Percentiles rank a stretch among this genome's conserved stretches.
These are phyloP conservation scores for Colletotrichum melonis DNA, from an alignment of 2,329 filamentous ascomycete genomes.

Conservation along the genomic window DNA sequence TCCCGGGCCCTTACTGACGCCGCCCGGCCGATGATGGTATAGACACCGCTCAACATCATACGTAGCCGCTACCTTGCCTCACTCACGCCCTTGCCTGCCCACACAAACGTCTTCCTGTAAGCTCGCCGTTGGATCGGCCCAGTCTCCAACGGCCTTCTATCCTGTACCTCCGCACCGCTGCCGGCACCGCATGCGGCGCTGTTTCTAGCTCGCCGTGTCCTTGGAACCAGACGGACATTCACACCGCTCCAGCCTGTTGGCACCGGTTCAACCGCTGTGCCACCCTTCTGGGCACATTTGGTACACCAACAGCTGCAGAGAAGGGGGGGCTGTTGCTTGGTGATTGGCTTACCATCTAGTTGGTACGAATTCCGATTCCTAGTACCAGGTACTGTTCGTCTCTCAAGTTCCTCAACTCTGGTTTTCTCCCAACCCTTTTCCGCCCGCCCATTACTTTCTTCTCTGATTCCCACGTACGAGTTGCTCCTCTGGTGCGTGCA, in stretches of 20 bases:
- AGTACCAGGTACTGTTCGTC: conserved; percentile 1
- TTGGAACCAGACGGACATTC: conserved; percentile 18
- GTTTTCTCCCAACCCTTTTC: not conserved
- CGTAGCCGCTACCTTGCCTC: not conserved
- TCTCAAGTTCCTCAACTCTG: not conserved
- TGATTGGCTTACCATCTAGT: conserved; percentile 19
- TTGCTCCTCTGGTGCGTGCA: not conserved
- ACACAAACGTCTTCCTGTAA: not conserved
- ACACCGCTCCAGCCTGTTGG: conserved; percentile 17
- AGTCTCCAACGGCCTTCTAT: not conserved
- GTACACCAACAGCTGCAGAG: not conserved
- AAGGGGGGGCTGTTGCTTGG: not conserved
- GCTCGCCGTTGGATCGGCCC: not conserved
- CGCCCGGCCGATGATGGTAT: not conserved
- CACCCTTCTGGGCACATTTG: not conserved
- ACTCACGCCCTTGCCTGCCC: not conserved
- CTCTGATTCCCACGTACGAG: not conserved
- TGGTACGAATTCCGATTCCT: conserved; percentile 17
- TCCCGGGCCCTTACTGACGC: not conserved
- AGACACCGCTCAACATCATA: not conserved
- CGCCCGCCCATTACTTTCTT: not conserved
- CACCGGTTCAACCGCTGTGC: conserved; percentile 13
- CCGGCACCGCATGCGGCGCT: conserved; percentile 5
- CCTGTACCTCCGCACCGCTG: not conserved
- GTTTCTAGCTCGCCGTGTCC: conserved; percentile 5